These are phyloP conservation scores for Starmerella sp. DNA, from an alignment of 805 yeast species.

Conservation along the genomic window DNA sequence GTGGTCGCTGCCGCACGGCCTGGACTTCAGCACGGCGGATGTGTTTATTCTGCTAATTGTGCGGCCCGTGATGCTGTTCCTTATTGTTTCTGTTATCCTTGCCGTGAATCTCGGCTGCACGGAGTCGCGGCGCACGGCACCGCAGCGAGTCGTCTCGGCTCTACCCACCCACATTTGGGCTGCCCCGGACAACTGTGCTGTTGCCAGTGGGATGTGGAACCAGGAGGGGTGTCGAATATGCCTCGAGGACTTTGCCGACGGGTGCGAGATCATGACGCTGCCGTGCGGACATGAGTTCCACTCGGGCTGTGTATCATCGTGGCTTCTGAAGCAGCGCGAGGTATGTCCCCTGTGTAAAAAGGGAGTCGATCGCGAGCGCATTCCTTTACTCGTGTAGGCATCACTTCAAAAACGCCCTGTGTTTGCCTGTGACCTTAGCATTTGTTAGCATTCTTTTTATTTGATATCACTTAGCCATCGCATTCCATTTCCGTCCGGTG, in stretches of 20 bases:
- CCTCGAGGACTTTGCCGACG: conserved; percentile 42
- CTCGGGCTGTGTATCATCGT: conserved; percentile 44
- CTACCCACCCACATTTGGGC: conserved; percentile 32
- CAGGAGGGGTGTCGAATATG: conserved; percentile 44
- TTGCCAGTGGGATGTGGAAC: neutral
- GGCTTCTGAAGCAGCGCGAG: conserved; percentile 46
- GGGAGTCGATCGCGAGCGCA: conserved; percentile 20
- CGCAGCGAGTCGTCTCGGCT: conserved; percentile 29
- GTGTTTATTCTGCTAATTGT: conserved; percentile 31
- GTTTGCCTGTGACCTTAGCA: neutral
- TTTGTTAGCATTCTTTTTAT: neutral
- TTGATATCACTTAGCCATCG: too few species aligned
- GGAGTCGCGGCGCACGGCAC: conserved; percentile 30
- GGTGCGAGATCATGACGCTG: conserved; percentile 39
- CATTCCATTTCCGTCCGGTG: too few species aligned
- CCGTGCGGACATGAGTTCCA: conserved; percentile 56
- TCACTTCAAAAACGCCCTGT: neutral
- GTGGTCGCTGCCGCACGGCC: conserved; percentile 12
- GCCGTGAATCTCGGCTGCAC: conserved; percentile 29
- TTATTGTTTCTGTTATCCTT: conserved; percentile 30
- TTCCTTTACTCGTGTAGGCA: conserved; percentile 2
- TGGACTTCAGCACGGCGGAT: conserved; percentile 27
- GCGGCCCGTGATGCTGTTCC: conserved; percentile 33
- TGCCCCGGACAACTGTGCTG: neutral
- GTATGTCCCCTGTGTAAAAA: conserved; percentile 51